Conservation (phyloP, 1,139 yeast species). For the Meyerozyma smithsonii region DNA sequence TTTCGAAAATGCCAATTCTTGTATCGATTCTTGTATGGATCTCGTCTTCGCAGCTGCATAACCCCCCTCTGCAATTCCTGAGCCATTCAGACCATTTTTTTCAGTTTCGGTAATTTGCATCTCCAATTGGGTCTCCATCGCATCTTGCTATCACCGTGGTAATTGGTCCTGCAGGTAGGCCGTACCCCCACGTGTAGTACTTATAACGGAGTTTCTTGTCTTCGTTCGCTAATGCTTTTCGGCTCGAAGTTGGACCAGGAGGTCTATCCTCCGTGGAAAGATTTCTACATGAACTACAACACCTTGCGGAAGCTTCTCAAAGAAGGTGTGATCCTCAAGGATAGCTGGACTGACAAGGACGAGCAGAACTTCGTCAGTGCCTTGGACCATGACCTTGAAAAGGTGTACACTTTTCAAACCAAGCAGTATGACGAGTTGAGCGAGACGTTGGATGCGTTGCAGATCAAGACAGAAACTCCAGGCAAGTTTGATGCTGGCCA, state of each 20-base stretch:
- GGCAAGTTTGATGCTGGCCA: constrained; percentile 47
- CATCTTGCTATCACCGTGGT: neutral
- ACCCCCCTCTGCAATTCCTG: too few relatives aligned
- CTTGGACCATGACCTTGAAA: constrained; percentile 83
- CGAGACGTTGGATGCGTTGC: constrained; percentile 59
- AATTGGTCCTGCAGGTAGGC: neutral
- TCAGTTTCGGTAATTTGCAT: too few relatives aligned
- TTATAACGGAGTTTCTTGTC: neutral
- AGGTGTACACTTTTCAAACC: constrained; percentile 85
- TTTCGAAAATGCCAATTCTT: neutral
- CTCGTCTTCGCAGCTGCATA: too few relatives aligned
- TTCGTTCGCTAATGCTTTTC: constrained; percentile 56
- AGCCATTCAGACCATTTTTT: too few relatives aligned
- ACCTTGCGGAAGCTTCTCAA: constrained; percentile 74
- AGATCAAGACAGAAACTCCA: constrained; percentile 35
- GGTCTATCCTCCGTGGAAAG: constrained; percentile 84
- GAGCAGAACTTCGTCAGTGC: constrained; percentile 77
- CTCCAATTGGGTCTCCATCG: neutral
- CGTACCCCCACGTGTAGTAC: neutral
- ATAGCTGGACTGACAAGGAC: constrained; percentile 42
- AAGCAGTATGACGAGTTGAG: constrained; percentile 67
- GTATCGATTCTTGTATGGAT: too few relatives aligned
- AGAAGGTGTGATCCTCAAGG: constrained; percentile 60
- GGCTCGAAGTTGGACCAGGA: constrained; percentile 81
- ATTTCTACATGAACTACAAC: constrained; percentile 76